Base-by-base conservation (phyloP, 768 basidiomycete species). In the Lactarius hatsudake region DNA sequence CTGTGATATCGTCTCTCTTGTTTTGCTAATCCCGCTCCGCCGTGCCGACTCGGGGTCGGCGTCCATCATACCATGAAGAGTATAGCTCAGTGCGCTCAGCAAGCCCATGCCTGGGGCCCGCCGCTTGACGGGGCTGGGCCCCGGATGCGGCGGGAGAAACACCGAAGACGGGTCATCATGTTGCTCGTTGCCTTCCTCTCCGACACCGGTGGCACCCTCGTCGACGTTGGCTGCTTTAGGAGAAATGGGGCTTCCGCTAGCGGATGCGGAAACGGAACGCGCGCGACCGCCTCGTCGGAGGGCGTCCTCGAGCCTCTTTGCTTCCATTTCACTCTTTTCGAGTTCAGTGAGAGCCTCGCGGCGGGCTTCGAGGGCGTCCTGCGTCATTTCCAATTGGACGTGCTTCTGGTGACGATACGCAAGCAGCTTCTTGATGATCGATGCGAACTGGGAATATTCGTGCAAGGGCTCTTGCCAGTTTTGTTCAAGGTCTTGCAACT, bases 321-420 rank as follows among this genome's bases (percentile, higher is more conserved):
- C 94, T 76, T 98, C 97, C 45, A 83, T 81, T 77, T 99, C 97
- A 66, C 90, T 94, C 78, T 89, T 93, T 78, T 98, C 97, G 26
- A 97, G 82, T 55, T 96, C 92, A 62, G 90, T 93, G 62, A 99
- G 80, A 71, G 87, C 83, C 72, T 92, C 93, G 64, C 88, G 87
- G 77, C 94, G 96, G 17, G 81, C 80, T 71, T 95, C 95, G 15
- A 99, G 81, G 30, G 83, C 82, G 75, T 98, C 96, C 76, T 96
- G 92, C 4, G 97, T 96, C 85, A 97, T 91, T 78, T 99, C 97
- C 73, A 90, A 96, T 76, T 99, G 97, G 9, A 95, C 91, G 69
- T 99, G 95, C 78, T 98, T 98, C 79, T 96, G 94, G 75, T 98
- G 96, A 53, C 97, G 91, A 78, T 96, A 99, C 0, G 87, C 87